phyloP scores from a whole-genome alignment of 1,284 basidiomycete species.

The Puccinia polysora region DNA sequence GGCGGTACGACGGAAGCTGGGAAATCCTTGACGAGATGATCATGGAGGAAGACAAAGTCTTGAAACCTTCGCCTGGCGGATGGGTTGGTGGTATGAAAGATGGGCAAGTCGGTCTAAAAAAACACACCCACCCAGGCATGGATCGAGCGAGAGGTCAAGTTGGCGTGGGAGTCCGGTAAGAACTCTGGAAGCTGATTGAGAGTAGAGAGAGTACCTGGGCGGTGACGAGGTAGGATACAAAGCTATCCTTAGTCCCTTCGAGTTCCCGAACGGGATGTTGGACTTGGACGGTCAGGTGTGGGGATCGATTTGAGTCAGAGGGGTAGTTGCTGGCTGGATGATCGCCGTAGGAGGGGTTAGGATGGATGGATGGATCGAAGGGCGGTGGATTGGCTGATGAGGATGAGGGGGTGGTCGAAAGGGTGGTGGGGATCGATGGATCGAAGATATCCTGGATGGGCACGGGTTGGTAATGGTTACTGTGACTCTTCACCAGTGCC shows the following conservation, averaged over 20 bases:
- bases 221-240: conserved; percentile 86
- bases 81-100: conserved; percentile 69
- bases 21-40: conserved; percentile 84
- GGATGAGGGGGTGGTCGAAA: neutral
- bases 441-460: too few relatives aligned
- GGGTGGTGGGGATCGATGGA: too few relatives aligned
- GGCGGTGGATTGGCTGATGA: too few relatives aligned
- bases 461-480: neutral
- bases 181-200: neutral
- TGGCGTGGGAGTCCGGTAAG: too few relatives aligned
- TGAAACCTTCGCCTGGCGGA: conserved; percentile 82
- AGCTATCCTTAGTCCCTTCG: conserved; percentile 90
- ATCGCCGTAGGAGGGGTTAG: neutral
- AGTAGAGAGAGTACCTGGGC: conserved; percentile 63
- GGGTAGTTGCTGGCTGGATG: neutral
- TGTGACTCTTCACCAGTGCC: neutral
- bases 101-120: conserved; percentile 69
- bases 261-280: conserved; percentile 91
- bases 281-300: conserved; percentile 62
- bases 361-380: too few relatives aligned
- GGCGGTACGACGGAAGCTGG: conserved; percentile 94
- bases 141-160: neutral
- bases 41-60: conserved; percentile 90
- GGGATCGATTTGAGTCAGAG: conserved; percentile 12
- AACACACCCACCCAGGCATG: neutral